Evolutionary conservation across 768 basidiomycete genomes (phyloP).

Genomic region (Termitomyces sp.): DNA sequence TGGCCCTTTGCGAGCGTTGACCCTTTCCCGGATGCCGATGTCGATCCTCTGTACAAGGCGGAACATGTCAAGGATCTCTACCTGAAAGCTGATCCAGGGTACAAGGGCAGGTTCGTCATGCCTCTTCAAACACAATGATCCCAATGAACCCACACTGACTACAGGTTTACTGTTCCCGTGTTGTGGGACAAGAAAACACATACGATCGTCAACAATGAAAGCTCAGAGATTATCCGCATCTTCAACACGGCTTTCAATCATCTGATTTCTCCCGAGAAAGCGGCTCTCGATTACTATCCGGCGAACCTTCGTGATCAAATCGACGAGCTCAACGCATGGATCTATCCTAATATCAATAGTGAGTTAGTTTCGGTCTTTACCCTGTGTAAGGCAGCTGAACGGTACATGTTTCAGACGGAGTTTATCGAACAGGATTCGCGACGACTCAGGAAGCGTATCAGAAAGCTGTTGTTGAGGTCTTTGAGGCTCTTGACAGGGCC

Average conservation of each 20-base stretch:
- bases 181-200: constrained; percentile 90
- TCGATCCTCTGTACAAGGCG: constrained; percentile 68
- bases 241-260: constrained; percentile 86
- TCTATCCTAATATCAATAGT: constrained; percentile 86
- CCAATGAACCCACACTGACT: background rate
- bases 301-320: constrained; percentile 68
- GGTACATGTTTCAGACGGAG: constrained; percentile 55
- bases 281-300: constrained; percentile 76
- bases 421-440: constrained; percentile 90
- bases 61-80: constrained; percentile 85
- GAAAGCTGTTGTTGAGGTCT: constrained; percentile 43
- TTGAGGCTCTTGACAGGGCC: constrained; percentile 74
- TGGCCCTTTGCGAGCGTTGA: constrained; percentile 84
- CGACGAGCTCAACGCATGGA: constrained; percentile 81
- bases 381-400: background rate
- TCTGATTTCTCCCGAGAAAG: constrained; percentile 61
- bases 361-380: constrained; percentile 20
- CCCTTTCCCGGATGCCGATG: constrained; percentile 67
- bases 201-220: constrained; percentile 95
- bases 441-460: constrained; percentile 78
- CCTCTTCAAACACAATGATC: background rate
- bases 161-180: constrained; percentile 81
- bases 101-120: constrained; percentile 55
- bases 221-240: constrained; percentile 91
- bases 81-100: constrained; percentile 67